phyloP scores from a whole-genome alignment of 805 yeast species.

The Schwanniomyces pseudopolymorphus region DNA sequence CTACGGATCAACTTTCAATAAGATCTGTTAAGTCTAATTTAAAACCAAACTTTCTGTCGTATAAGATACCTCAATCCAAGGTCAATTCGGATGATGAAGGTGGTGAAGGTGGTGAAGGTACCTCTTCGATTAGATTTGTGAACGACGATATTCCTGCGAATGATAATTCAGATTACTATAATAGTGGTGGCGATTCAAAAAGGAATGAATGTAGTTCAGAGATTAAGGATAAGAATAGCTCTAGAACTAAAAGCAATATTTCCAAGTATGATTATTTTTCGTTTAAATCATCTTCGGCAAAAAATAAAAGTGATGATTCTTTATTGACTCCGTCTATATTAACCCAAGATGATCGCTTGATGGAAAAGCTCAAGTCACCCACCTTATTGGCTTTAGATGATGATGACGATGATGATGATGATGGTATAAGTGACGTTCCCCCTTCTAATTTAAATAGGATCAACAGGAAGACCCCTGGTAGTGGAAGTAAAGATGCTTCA shows the following conservation, averaged over 20 bases:
- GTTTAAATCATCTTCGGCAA: neutral
- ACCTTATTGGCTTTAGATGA: constrained; percentile 30
- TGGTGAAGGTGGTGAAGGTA: constrained; percentile 46
- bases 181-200: constrained; percentile 7
- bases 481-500: neutral
- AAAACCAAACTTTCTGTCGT: constrained; percentile 68
- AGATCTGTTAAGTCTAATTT: constrained; percentile 37
- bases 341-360: constrained; percentile 34
- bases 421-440: constrained; percentile 6
- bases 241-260: neutral
- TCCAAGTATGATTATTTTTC: neutral
- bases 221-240: constrained; percentile 4
- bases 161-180: constrained; percentile 11
- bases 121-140: constrained; percentile 50
- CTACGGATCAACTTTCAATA: constrained; percentile 29
- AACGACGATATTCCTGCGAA: constrained; percentile 38
- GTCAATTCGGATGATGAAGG: constrained; percentile 66
- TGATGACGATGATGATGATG: constrained; percentile 13
- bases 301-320: constrained; percentile 3
- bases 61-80: constrained; percentile 66
- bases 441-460: constrained; percentile 11
- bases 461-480: constrained; percentile 6
- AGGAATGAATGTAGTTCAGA: constrained; percentile 2
- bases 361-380: constrained; percentile 34
- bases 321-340: constrained; percentile 33